Percentiles rank a stretch among this genome's conserved stretches.
phyloP scores from a whole-genome alignment of 208 protist species.

The Borovskyia barvae region DNA sequence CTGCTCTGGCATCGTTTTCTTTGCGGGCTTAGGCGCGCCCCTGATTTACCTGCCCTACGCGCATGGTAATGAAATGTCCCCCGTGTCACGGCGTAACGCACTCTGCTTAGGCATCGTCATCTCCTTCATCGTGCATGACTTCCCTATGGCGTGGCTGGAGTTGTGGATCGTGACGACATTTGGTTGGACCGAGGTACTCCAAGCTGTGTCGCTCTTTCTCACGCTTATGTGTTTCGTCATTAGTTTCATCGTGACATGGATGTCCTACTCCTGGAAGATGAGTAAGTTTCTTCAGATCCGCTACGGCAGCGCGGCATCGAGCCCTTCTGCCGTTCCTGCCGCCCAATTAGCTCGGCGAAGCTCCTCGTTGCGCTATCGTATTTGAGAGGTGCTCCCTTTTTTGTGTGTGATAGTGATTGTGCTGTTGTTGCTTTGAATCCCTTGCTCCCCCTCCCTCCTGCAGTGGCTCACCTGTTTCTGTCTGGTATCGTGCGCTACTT shows the following conservation, averaged over 20 bases:
- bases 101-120: constrained; percentile 43
- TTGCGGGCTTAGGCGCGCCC: constrained; percentile 39
- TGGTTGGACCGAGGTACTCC: constrained; percentile 56
- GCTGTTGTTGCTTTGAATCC: too few species aligned
- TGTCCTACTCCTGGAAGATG: constrained; percentile 75
- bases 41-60: constrained; percentile 78
- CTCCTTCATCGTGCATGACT: constrained; percentile 66
- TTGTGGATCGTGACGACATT: constrained; percentile 62
- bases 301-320: constrained; percentile 36
- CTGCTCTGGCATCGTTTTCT: constrained; percentile 43
- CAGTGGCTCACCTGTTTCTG: too few species aligned
- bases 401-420: too few species aligned
- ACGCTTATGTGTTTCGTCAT: constrained; percentile 62
- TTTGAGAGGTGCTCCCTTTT: too few species aligned
- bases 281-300: constrained; percentile 71
- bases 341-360: constrained; percentile 14
- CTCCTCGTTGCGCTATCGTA: constrained; percentile 2
- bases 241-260: constrained; percentile 71
- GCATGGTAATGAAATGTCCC: constrained; percentile 68
- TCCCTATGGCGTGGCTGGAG: constrained; percentile 76
- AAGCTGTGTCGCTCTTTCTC: constrained; percentile 69
- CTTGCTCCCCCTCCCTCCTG: too few species aligned
- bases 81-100: constrained; percentile 47
- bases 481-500: too few species aligned
- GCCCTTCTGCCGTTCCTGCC: constrained; percentile 13